Percentiles rank a stretch among this genome's conserved stretches.
Conservation (phyloP, 148 eudicot species). For the Oxyria digyna region DNA sequence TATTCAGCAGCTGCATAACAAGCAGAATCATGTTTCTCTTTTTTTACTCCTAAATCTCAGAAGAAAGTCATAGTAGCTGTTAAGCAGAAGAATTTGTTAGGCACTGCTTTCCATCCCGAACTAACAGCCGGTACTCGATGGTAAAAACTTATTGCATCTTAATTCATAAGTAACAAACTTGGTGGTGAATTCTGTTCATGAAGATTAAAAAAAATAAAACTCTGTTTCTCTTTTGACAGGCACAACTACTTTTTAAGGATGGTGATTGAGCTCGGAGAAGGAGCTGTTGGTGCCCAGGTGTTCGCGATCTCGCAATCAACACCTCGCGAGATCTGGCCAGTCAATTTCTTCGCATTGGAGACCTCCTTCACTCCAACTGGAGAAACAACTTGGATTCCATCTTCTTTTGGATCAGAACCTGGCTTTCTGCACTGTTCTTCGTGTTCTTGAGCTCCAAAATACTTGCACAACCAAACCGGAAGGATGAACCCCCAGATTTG, state of each 20-base stretch:
- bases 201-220: neutral
- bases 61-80: conserved; percentile 85
- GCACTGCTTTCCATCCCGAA: conserved; percentile 95
- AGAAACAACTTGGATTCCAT: too few species aligned
- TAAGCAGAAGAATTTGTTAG: conserved; percentile 76
- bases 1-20: neutral
- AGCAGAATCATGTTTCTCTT: neutral
- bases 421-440: too few species aligned
- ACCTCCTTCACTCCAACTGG: too few species aligned
- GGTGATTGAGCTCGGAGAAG: conserved; percentile 38
- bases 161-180: neutral
- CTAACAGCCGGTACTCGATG: conserved; percentile 84
- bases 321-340: too few species aligned
- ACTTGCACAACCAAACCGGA: too few species aligned
- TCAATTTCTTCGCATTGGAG: too few species aligned
- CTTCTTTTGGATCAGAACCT: too few species aligned
- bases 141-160: conserved; percentile 18
- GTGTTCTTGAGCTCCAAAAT: too few species aligned
- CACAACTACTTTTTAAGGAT: conserved; percentile 85
- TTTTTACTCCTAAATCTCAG: conserved; percentile 18
- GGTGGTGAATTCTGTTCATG: neutral
- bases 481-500: too few species aligned
- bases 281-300: too few species aligned
- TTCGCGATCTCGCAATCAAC: too few species aligned
- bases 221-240: conserved; percentile 28